Percentiles rank a stretch among this genome's conserved stretches.
Evolutionary conservation across 2,329 filamentous ascomycete genomes (phyloP).

Genomic region (Capronia americana): DNA sequence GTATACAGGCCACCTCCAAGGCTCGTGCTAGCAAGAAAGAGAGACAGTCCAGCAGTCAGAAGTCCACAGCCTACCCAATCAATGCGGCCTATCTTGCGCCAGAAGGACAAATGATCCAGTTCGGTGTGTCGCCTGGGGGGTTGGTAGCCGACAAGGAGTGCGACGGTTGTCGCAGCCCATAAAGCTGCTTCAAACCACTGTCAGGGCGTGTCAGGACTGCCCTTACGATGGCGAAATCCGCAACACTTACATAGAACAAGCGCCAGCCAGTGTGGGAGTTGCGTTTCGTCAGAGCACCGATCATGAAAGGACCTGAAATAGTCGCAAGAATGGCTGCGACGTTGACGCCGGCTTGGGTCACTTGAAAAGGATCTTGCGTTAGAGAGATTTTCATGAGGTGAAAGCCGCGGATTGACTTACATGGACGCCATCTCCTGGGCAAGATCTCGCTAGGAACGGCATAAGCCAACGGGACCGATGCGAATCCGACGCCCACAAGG

Average conservation of each 20-base stretch:
- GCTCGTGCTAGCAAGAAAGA: constrained; percentile 24
- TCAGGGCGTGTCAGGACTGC: constrained; percentile 2
- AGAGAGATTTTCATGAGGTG: no score
- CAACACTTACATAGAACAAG: constrained; percentile 10
- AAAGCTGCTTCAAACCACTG: constrained; percentile 28
- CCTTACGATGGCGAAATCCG: no score
- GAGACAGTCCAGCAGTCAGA: constrained; percentile 20
- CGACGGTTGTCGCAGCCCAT: constrained; percentile 24
- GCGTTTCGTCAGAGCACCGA: constrained; percentile 26
- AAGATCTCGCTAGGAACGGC: constrained; percentile 26
- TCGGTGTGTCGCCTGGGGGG: constrained; percentile 29
- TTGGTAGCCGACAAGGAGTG: constrained; percentile 21
- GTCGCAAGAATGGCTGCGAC: constrained; percentile 13
- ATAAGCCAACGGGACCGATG: constrained; percentile 22
- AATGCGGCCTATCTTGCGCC: constrained; percentile 18
- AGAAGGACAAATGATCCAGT: constrained; percentile 25
- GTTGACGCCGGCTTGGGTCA: constrained; percentile 24
- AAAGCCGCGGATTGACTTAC: constrained; percentile 16
- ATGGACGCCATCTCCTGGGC: constrained; percentile 28
- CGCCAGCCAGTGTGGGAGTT: constrained; percentile 27
- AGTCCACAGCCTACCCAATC: constrained; percentile 21
- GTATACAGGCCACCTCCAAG: constrained; percentile 28
- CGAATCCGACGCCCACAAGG: constrained; percentile 25
- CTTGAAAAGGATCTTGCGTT: constrained; percentile 3
- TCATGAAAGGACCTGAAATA: constrained; percentile 19